A percentile compares a stretch with the other conserved stretches of the same genome.
phyloP scores from a whole-genome alignment of 2,329 filamentous ascomycete genomes.

The Neofusicoccum umdonicola region DNA sequence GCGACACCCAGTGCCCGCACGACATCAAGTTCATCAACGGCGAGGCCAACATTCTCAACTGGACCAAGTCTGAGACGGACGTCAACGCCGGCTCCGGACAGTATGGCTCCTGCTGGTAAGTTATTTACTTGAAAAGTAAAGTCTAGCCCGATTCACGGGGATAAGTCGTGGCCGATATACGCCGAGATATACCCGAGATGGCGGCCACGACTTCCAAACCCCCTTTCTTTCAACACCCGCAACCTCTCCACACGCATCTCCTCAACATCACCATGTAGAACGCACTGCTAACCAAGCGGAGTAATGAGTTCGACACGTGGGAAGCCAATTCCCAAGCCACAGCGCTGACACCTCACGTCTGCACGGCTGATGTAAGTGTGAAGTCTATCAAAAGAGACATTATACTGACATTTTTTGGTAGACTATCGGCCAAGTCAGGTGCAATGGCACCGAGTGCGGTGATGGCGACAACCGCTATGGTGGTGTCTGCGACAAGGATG shows the following conservation, averaged over 20 bases:
- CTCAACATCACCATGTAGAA: no score
- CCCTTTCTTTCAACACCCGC: neutral
- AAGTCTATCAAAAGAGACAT: neutral
- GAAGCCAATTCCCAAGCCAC: conserved; percentile 66
- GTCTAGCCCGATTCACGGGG: no score
- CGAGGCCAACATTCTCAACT: conserved; percentile 56
- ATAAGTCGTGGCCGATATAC: no score
- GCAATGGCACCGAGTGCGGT: conserved; percentile 47
- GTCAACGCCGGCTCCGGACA: conserved; percentile 53
- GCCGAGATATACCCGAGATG: no score
- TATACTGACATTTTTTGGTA: neutral
- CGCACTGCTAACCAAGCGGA: neutral
- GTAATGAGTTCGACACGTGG: conserved; percentile 70
- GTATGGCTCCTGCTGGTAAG: conserved; percentile 57
- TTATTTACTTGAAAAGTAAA: neutral
- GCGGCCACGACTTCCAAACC: no score
- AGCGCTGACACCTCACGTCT: conserved; percentile 66
- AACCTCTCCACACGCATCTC: neutral
- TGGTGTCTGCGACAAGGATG: conserved; percentile 66
- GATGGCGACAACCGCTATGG: conserved; percentile 54
- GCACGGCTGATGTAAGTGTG: conserved; percentile 35
- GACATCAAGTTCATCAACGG: conserved; percentile 56
- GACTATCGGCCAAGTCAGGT: conserved; percentile 50
- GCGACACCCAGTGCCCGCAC: conserved; percentile 41
- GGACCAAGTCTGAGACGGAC: conserved; percentile 53